These are phyloP conservation scores for Candida peoriensis DNA, from an alignment of 805 yeast genomes.

Conservation along the genomic window DNA sequence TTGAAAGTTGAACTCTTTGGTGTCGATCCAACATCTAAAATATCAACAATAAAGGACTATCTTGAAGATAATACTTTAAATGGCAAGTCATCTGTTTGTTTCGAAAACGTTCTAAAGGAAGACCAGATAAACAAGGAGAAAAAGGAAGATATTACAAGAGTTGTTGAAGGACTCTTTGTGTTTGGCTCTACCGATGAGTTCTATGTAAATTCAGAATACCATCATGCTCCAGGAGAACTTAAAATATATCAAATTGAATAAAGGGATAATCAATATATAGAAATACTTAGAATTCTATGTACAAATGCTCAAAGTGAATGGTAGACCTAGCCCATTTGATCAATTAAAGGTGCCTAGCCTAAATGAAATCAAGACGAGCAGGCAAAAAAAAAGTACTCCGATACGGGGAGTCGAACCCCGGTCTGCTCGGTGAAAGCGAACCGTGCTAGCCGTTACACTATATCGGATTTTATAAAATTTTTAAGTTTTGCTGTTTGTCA, in stretches of 20 bases:
- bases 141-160: not conserved
- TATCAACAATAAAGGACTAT: too few species aligned
- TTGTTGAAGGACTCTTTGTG: not conserved
- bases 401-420: constrained; percentile 88
- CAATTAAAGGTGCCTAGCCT: too few species aligned
- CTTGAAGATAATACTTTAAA: too few species aligned
- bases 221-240: not conserved
- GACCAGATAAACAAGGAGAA: not conserved
- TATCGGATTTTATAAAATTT: constrained; percentile 56
- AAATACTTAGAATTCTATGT: too few species aligned
- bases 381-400: constrained; percentile 36
- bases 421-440: constrained; percentile 81
- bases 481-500: too few species aligned
- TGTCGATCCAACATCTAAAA: not conserved
- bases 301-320: too few species aligned
- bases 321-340: too few species aligned
- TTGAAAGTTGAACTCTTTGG: not conserved
- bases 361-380: too few species aligned
- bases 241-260: too few species aligned
- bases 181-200: not conserved
- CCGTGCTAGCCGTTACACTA: constrained; percentile 83
- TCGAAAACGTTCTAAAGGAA: not conserved
- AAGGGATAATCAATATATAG: too few species aligned
- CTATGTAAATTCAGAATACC: not conserved
- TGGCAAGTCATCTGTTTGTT: too few species aligned